Base-by-base conservation (phyloP, 371 early-diverging fungal species). In the Cokeromyces recurvatus region DNA sequence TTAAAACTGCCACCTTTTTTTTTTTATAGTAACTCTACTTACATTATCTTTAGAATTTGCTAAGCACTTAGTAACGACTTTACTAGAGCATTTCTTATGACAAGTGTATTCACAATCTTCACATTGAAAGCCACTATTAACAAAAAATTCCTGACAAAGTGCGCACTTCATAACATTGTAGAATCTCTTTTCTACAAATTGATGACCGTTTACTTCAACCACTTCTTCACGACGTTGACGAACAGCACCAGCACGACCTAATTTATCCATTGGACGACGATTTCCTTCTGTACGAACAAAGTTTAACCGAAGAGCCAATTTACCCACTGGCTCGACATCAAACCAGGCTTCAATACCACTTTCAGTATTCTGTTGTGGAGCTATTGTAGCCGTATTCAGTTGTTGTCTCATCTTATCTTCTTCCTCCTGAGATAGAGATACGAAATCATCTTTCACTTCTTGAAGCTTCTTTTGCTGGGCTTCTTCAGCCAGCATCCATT, bases 81-180 rank as follows among this genome's bases (percentile, higher is more conserved):
- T 62, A 29, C 48, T 62, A 9, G 45, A 57, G 27, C 53, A 57
- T 19, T 57, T 57, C 24, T 57, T 62, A 23, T 62, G 62, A 51
- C 62, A 62, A 14, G 54, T 58, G 48, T 58, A 59, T 38, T 59
- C 59, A 59, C 59, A 59, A 15, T 59, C 59, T 72, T 95, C 89
- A 67, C 97, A 97, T 58, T 92, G 92, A 60, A 82, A 87, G 5
- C 93, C 92, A 25, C 81, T 78, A 53, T 85, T 87, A 37, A 92
- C 86, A 37, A 95, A 76, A 50, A 93, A 91, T 53, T 96, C 97
- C 38, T 76, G 68, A 71, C 98, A 97, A 4, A 91, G 65, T 2
- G 95, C 93, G 66, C 98, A 97, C 57, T 89, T 89, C 89, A 95
- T 87, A 55, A 95, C 87, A 46, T 89, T 87, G 65, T 93, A 95